phyloP scores from a whole-genome alignment of 257 asterid species.

The Orobanche coerulescens region DNA sequence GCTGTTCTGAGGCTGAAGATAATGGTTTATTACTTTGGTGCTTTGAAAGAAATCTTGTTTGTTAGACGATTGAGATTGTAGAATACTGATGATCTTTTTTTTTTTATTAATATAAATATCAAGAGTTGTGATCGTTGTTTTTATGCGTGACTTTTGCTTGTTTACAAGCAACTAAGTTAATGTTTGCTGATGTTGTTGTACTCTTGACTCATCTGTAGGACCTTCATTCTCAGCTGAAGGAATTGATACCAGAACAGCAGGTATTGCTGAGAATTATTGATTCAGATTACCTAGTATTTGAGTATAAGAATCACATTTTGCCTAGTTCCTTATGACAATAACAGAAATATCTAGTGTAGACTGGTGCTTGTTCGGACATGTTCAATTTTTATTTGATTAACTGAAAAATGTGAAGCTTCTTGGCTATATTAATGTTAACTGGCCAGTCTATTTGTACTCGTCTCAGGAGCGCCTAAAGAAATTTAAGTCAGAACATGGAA shows the following conservation, averaged over 20 bases:
- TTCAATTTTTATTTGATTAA: slow-evolving; percentile 2
- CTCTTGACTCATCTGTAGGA: slow-evolving; percentile 35
- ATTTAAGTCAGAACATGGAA: slow-evolving; percentile 71
- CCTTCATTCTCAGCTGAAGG: slow-evolving; percentile 70
- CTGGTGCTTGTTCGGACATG: neutral
- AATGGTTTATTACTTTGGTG: too few relatives aligned
- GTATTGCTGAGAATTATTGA: slow-evolving; percentile 25
- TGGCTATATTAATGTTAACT: neutral
- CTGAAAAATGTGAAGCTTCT: neutral
- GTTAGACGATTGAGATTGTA: neutral
- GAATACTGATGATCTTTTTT: too few relatives aligned
- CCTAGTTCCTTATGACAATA: neutral
- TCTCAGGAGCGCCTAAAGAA: slow-evolving; percentile 68
- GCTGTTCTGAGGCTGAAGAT: too few relatives aligned
- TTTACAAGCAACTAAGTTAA: neutral
- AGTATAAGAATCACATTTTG: neutral
- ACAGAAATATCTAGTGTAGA: neutral
- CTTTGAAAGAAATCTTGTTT: too few relatives aligned
- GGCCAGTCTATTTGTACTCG: slow-evolving; percentile 12
- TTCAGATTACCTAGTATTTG: neutral
- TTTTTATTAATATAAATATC: neutral
- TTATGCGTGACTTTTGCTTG: neutral
- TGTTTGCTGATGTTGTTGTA: neutral
- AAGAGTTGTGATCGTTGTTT: neutral
- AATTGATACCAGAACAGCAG: slow-evolving; percentile 86